Conservation (phyloP, 805 yeast genomes). For the Ascoidea rubescens region DNA sequence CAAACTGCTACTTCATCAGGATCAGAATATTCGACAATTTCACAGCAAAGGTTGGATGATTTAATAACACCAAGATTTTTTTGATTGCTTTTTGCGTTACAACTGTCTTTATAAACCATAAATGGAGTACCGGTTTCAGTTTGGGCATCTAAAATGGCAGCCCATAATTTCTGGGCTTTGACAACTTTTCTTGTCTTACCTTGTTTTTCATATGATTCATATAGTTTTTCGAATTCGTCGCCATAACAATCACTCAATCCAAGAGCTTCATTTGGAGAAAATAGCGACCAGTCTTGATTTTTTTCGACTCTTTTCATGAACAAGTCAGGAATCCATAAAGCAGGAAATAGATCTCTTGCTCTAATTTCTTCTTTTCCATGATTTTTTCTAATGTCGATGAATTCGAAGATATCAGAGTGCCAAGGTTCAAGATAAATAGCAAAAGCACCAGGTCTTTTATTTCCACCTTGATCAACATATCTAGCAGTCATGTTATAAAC, state of each 20-base stretch:
- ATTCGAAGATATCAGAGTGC: conserved; percentile 87
- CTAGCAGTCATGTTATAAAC: conserved; percentile 94
- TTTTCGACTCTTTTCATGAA: conserved; percentile 84
- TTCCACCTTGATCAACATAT: conserved; percentile 97
- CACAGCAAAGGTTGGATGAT: conserved; percentile 90
- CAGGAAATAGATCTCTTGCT: conserved; percentile 87
- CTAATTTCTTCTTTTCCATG: conserved; percentile 91
- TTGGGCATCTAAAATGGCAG: conserved; percentile 78
- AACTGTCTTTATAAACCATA: conserved; percentile 85
- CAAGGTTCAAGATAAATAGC: conserved; percentile 92
- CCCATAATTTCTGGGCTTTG: conserved; percentile 86
- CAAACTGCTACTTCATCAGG: conserved; percentile 94
- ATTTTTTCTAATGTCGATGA: conserved; percentile 76
- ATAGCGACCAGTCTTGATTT: conserved; percentile 74
- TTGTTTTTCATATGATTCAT: conserved; percentile 57
- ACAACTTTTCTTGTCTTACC: conserved; percentile 51
- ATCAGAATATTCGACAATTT: conserved; percentile 82
- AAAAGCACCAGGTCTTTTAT: conserved; percentile 95
- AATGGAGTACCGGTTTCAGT: conserved; percentile 96
- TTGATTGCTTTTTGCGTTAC: conserved; percentile 80
- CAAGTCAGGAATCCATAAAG: conserved; percentile 89
- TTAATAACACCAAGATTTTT: conserved; percentile 86
- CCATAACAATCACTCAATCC: conserved; percentile 78
- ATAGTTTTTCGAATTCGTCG: conserved; percentile 62
- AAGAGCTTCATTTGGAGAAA: conserved; percentile 82